These are phyloP conservation scores for Ambispora gerdemannii DNA, from an alignment of 192 early-diverging fungal species.

Conservation along the genomic window DNA sequence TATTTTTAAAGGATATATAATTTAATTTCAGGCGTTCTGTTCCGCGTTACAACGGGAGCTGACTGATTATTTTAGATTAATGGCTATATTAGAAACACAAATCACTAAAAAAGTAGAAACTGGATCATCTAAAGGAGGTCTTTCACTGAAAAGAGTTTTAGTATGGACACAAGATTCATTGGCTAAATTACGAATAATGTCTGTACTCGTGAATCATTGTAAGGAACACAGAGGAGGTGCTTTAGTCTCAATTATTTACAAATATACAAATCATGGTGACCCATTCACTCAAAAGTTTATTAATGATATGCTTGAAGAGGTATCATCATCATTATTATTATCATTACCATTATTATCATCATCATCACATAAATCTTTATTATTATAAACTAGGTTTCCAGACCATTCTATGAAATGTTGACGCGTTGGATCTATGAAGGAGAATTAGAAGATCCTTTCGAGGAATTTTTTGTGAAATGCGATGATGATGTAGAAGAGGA, in stretches of 20 bases:
- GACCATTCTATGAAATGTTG: constrained; percentile 90
- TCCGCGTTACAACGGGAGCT: constrained; percentile 78
- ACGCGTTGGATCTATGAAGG: constrained; percentile 91
- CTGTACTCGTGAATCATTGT: constrained; percentile 63
- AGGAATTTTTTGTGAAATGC: constrained; percentile 84
- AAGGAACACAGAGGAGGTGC: constrained; percentile 66
- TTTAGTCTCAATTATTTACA: constrained; percentile 72
- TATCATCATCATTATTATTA: constrained; percentile 37
- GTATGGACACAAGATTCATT: constrained; percentile 84
- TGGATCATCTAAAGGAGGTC: constrained; percentile 47
- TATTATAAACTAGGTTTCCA: constrained; percentile 50
- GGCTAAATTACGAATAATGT: constrained; percentile 73
- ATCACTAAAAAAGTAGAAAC: constrained; percentile 50
- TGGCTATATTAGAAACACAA: constrained; percentile 81
- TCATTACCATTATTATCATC: background rate
- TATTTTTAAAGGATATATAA: constrained; percentile 29
- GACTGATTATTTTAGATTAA: constrained; percentile 79
- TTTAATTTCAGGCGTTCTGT: constrained; percentile 65
- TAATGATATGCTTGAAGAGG: constrained; percentile 66
- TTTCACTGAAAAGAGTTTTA: constrained; percentile 79
- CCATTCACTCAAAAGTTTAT: constrained; percentile 81
- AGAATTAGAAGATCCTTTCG: constrained; percentile 86
- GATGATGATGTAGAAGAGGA: constrained; percentile 56
- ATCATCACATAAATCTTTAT: background rate
- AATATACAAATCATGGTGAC: constrained; percentile 87